Evolutionary conservation across 768 basidiomycete species (phyloP), one percentile per base, ranked within the genome.

Genomic region (Agaricus blazei): DNA sequence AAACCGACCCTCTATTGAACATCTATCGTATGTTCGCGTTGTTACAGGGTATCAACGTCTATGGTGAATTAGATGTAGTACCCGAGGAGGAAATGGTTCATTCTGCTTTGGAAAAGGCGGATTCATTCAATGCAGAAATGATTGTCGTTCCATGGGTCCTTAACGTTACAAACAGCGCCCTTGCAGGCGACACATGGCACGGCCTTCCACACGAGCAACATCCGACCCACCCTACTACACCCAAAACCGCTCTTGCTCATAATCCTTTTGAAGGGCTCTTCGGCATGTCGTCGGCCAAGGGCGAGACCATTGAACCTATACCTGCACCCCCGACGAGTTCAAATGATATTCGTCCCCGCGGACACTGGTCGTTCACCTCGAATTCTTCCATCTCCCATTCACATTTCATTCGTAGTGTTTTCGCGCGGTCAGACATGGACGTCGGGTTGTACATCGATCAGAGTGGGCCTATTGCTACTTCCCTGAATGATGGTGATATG

Each of bases 381-480:
- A 27, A 29, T 9, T 67, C 80, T 0, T 79, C 83, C 0, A 68
- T 76, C 3, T 70, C 82, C 5, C 91, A 97, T 62, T 87, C 93
- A 0, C 85, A 88, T 37, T 96, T 97, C 60, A 82, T 96, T 7
- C 83, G 94, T 0, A 76, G 80, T 9, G 84, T 97, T 12, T 95
- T 97, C 60, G 71, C 81, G 1, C 82, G 85, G 52, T 79, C 87
- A 5, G 71, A 67, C 58, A 83, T 75, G 19, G 91, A 98, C 63
- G 89, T 96, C 23, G 93, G 85, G 0, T 69, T 98, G 9, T 93
- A 87, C 64, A 79, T 98, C 46, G 93, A 97, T 63, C 78, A 81
- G 45, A 78, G 77, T 37, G 71, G 74, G 62, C 70, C 49, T 62
- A 40, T 26, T 1, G 69, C 57, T 59, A 52, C 59, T 37, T 23